A percentile compares a stretch with the other conserved stretches of the same genome.
Evolutionary conservation across 1,284 basidiomycete genomes (phyloP).

Genomic region (Ganoderma lucidum): DNA sequence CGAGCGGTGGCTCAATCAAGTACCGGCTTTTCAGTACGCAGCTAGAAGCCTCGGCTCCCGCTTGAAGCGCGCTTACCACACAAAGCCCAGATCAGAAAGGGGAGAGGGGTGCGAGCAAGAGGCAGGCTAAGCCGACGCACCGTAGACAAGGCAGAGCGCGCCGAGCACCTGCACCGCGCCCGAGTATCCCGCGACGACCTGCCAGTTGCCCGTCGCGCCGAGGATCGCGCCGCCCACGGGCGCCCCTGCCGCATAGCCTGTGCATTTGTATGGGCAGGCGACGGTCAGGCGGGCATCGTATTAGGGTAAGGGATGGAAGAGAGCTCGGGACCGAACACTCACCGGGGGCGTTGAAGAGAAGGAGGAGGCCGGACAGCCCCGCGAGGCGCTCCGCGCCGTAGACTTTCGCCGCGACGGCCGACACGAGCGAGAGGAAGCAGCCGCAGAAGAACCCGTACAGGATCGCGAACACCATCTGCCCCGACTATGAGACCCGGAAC

Average conservation of each 20-base stretch:
- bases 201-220: constrained; percentile 36
- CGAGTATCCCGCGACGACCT: constrained; percentile 34
- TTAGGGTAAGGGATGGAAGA: not conserved
- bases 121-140: constrained; percentile 22
- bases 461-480: constrained; percentile 37
- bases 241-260: constrained; percentile 37
- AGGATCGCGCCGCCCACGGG: constrained; percentile 38
- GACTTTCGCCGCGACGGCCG: constrained; percentile 36
- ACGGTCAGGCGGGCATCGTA: not conserved
- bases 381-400: constrained; percentile 37
- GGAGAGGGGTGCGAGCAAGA: not conserved
- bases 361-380: constrained; percentile 38
- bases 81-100: not conserved
- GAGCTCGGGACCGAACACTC: constrained; percentile 3
- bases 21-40: constrained; percentile 13
- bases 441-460: constrained; percentile 39
- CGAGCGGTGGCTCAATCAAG: too few relatives aligned
- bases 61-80: constrained; percentile 23
- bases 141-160: constrained; percentile 36
- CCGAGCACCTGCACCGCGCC: constrained; percentile 38
- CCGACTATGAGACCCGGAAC: not conserved
- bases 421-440: constrained; percentile 37
- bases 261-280: not conserved
- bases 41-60: constrained; percentile 26
- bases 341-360: constrained; percentile 40